Conservation (phyloP, 2,329 filamentous ascomycete genomes). For the Neonectria ditissima region DNA sequence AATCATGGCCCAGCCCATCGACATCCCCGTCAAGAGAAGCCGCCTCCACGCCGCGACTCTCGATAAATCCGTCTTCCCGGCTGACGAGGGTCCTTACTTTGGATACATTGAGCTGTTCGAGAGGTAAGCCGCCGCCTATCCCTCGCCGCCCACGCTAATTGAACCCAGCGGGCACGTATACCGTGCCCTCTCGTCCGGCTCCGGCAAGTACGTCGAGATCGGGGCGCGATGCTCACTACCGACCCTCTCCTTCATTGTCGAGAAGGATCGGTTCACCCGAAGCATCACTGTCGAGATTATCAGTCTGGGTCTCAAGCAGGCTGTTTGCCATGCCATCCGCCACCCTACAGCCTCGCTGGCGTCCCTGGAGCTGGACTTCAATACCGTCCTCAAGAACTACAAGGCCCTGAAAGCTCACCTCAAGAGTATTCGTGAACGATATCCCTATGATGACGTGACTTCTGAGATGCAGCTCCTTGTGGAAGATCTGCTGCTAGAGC, state of each 20-base stretch:
- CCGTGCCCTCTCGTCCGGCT: conserved; percentile 44
- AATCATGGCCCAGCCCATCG: conserved; percentile 41
- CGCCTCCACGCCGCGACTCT: conserved; percentile 16
- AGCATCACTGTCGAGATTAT: conserved; percentile 40
- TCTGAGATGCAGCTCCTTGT: conserved; percentile 46
- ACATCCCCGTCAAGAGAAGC: conserved; percentile 37
- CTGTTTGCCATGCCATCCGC: conserved; percentile 53
- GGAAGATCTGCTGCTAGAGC: conserved; percentile 43
- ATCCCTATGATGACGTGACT: conserved; percentile 30
- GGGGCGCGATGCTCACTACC: conserved; percentile 32
- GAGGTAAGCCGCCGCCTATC: conserved; percentile 35
- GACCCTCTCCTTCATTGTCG: conserved; percentile 42
- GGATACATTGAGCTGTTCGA: conserved; percentile 42
- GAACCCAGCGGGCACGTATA: conserved; percentile 40
- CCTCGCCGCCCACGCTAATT: conserved; percentile 19
- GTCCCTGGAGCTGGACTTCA: conserved; percentile 36
- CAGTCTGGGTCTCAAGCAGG: conserved; percentile 54
- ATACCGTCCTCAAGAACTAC: conserved; percentile 42
- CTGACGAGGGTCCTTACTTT: conserved; percentile 40
- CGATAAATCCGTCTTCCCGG: conserved; percentile 31
- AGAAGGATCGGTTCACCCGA: conserved; percentile 41
- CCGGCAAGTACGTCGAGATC: conserved; percentile 44
- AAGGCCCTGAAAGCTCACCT: conserved; percentile 38
- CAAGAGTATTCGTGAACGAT: conserved; percentile 17
- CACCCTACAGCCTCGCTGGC: conserved; percentile 13